Base-by-base conservation (phyloP, 2,329 filamentous ascomycete genomes). In the Coniochaeta pulveracea region DNA sequence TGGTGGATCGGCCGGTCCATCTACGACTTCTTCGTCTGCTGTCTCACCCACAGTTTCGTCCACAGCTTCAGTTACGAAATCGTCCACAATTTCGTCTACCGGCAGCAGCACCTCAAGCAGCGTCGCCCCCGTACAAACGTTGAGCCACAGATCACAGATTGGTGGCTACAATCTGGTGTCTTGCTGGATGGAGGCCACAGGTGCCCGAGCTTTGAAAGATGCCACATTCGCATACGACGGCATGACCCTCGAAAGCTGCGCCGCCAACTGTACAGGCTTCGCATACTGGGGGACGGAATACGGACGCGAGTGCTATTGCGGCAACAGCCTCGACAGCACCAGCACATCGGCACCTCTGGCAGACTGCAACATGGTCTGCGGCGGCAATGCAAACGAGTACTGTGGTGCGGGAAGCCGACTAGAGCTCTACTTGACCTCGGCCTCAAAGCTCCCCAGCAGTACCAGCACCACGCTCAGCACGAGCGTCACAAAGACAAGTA, bases 251-350 rank as follows among this genome's bases (percentile, higher is more conserved):
- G 63, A 67, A 36, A 54, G 49, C 26, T 70, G 66, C 46, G 55
- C 58, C 51, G 39, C 40, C 3, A 64, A 60, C 47, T 70, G 65
- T 51, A 57, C 54, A 3, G 54, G 51, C 2, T 69, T 58, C 44
- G 49, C 54, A 28, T 68, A 63, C 41, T 70, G 60, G 52, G 67
- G 60, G 3, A 62, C 65, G 5, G 66, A 72, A 42, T 71, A 64
- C 39, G 63, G 64, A 8, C 55, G 62, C 18, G 66, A 71, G 47
- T 69, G 65, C 46, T 69, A 64, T 42, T 71, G 66, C 46, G 65
- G 63, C 21, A 61, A 69, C 42, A 48, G 45, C 4, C 46, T 67
- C 8, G 38, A 49, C 21, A 24, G 46, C 14, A 49, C 43, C 34
- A 57, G 55, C 46, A 36, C 41, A 18, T 40, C 51, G 22, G 50